Base-by-base conservation (phyloP, 768 basidiomycete species). In the Rhodotorula kratochvilovae region DNA sequence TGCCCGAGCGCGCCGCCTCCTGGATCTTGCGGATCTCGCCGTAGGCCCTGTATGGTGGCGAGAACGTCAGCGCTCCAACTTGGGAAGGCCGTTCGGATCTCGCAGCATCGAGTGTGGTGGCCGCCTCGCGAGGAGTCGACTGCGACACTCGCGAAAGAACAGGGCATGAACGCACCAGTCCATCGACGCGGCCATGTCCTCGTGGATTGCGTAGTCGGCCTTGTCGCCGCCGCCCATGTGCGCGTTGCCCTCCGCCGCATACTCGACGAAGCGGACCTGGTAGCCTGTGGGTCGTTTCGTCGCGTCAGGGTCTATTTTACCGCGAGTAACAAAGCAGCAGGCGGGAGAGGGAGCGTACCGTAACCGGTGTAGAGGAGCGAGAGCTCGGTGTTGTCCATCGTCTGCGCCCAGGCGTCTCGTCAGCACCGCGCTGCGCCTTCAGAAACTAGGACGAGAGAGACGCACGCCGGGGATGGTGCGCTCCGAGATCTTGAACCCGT, bases 341-440 rank as follows among this genome's bases (percentile, higher is more conserved):
- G n/a, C n/a, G n/a, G n/a, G n/a, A n/a, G 29, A 63, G 11, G 12
- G 27, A 16, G 27, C 39, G 39, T 12, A 48, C 63, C 78, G 64
- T 79, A 79, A n/a, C 89, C 86, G 36, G 73, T 87, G 84, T 90
- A 92, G 35, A 92, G 82, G 0, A 87, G 82, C 27, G 82, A 84
- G 36, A 93, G 81, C 79, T 94, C 92, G 76, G 89, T 87, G 79
- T 95, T 84, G 77, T 94, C 92, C 91, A 94, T 92, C 31, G 88
- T 88, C 67, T 71, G 31, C 36, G 29, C 1, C 15, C 45, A 7
- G 25, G 17, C 1, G 12, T 1, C 3, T 55, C 17, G 54, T 25
- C 54, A 29, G 42, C 23, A 6, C 1, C 2, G 23, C 2, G n/a
- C 19, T 27, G 25, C n/a, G 27, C 10, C 42, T 21, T 15, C 2